Percentiles rank a stretch among this genome's conserved stretches.
Evolutionary conservation across 2,329 filamentous ascomycete genomes (phyloP).

Genomic region (Hirsutella rhossiliensis): DNA sequence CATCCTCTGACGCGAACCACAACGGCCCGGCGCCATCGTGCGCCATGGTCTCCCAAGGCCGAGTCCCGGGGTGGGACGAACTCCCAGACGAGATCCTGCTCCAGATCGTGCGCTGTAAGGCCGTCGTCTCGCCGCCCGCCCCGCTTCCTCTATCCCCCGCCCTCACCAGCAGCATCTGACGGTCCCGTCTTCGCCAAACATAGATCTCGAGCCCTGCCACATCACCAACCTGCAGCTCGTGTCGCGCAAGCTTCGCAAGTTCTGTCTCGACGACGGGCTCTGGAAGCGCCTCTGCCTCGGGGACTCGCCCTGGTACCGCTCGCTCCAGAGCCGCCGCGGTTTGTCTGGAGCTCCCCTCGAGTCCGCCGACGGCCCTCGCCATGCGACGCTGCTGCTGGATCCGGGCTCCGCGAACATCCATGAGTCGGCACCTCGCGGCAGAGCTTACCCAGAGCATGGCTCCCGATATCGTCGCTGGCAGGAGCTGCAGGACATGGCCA

Average conservation of each 20-base stretch:
- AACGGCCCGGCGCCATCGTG: constrained; percentile 6
- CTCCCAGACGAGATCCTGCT: constrained; percentile 54
- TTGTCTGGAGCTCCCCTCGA: constrained; percentile 18
- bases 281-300: constrained; percentile 71
- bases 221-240: constrained; percentile 57
- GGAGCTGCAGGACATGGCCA: constrained; percentile 47
- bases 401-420: background rate
- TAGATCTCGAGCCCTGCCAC: constrained; percentile 23
- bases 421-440: background rate
- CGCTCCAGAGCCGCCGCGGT: constrained; percentile 32
- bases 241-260: constrained; percentile 49
- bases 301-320: constrained; percentile 51
- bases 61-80: constrained; percentile 25
- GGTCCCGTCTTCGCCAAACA: background rate
- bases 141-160: background rate
- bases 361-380: background rate
- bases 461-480: constrained; percentile 7
- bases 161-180: background rate
- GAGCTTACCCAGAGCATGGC: constrained; percentile 3
- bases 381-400: background rate
- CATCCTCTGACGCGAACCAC: background rate
- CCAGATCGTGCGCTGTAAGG: constrained; percentile 50
- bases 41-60: constrained; percentile 14
- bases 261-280: constrained; percentile 62
- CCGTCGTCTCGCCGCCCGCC: background rate